Evolutionary conservation across 768 basidiomycete species (phyloP).

Genomic region (Rhodocollybia butyracea): DNA sequence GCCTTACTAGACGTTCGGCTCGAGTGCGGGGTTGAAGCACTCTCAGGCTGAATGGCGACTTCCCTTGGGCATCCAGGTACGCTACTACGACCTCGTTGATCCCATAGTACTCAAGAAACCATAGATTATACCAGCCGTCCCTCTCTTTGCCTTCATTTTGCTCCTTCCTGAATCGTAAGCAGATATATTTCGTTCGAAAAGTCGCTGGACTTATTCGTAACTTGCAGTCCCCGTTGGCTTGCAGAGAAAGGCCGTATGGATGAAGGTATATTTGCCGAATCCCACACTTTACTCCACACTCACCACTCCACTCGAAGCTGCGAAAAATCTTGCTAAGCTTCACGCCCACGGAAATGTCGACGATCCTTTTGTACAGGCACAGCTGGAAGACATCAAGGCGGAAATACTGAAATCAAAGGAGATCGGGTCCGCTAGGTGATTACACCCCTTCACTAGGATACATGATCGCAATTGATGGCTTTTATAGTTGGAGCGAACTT

Average conservation of each 20-base stretch:
- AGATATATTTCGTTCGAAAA: background rate
- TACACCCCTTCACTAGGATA: background rate
- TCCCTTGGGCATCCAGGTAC: conserved; percentile 41
- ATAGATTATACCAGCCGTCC: conserved; percentile 44
- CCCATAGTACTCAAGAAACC: background rate
- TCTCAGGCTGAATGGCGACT: conserved; percentile 47
- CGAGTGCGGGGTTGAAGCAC: conserved; percentile 34
- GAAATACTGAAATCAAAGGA: conserved; percentile 30
- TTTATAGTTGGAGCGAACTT: conserved; percentile 33
- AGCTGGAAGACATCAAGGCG: conserved; percentile 42
- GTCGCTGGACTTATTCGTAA: background rate
- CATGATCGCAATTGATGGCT: background rate
- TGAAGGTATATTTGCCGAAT: conserved; percentile 28
- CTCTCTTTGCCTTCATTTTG: conserved; percentile 46
- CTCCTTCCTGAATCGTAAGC: conserved; percentile 49
- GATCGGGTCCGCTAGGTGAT: conserved; percentile 38
- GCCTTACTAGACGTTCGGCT: conserved; percentile 33
- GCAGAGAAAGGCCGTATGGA: conserved; percentile 48
- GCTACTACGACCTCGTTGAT: background rate
- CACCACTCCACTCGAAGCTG: conserved; percentile 18
- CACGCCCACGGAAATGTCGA: conserved; percentile 47
- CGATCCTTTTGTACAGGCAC: conserved; percentile 45
- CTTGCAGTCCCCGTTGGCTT: conserved; percentile 44
- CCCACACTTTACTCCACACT: background rate
- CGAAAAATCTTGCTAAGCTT: conserved; percentile 43